phyloP scores from a whole-genome alignment of 371 early-diverging fungal genomes.

The Funneliformis caledonium region DNA sequence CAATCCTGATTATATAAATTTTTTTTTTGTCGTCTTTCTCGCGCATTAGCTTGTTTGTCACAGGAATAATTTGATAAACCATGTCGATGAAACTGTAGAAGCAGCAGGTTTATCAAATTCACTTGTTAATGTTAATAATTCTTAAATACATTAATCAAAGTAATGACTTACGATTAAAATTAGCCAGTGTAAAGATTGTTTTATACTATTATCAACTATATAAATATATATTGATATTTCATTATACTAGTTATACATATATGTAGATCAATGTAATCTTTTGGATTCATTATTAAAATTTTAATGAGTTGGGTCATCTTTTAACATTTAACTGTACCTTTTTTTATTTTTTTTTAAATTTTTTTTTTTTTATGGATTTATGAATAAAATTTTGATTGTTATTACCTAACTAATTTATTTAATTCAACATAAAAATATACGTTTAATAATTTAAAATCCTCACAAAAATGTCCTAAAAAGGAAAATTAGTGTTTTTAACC shows the following conservation, averaged over 20 bases:
- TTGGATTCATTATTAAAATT: too few species aligned
- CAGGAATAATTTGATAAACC: constrained; percentile 47
- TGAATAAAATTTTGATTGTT: too few species aligned
- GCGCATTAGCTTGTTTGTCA: constrained; percentile 40
- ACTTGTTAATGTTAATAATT: constrained; percentile 13
- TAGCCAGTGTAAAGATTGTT: not conserved
- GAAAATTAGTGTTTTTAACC: too few species aligned
- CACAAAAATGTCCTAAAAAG: too few species aligned
- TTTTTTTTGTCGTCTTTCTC: not conserved
- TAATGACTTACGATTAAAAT: not conserved
- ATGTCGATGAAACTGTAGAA: constrained; percentile 45
- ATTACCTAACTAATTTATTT: too few species aligned
- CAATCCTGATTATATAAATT: not conserved
- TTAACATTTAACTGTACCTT: too few species aligned
- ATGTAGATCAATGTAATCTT: too few species aligned
- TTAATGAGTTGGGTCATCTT: too few species aligned
- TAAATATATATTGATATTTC: not conserved
- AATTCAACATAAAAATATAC: too few species aligned
- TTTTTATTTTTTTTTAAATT: too few species aligned
- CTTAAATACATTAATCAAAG: not conserved
- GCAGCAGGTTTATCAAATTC: constrained; percentile 42
- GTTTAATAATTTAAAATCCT: too few species aligned
- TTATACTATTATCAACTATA: not conserved
- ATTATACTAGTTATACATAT: not conserved
- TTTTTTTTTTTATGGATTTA: too few species aligned